Percentiles rank a stretch among this genome's conserved stretches.
Conservation (phyloP, 2,329 filamentous ascomycete species). For the Decorospora gaudefroyi region DNA sequence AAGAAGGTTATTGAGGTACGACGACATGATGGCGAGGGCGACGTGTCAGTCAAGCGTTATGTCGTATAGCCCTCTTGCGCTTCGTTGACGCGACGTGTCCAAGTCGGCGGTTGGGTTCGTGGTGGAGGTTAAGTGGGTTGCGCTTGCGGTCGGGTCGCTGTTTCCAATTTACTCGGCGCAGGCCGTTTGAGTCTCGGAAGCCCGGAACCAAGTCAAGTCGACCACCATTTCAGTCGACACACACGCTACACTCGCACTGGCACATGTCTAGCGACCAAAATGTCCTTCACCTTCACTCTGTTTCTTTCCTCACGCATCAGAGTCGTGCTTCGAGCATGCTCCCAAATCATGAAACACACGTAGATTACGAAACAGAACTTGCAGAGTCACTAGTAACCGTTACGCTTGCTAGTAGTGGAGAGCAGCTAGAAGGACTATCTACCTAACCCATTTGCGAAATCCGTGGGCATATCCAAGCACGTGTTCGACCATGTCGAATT, state of each 20-base stretch:
- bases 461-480: too few relatives aligned
- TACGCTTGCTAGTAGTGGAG: too few relatives aligned
- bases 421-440: too few relatives aligned
- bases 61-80: neutral
- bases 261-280: too few relatives aligned
- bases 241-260: neutral
- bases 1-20: slow-evolving; percentile 77
- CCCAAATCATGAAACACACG: slow-evolving; percentile 6
- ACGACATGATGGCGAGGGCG: slow-evolving; percentile 53
- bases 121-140: slow-evolving; percentile 9
- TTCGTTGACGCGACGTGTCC: too few relatives aligned
- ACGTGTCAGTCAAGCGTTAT: neutral
- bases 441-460: too few relatives aligned
- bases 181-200: slow-evolving; percentile 16
- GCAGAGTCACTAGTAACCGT: too few relatives aligned
- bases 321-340: neutral
- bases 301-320: too few relatives aligned
- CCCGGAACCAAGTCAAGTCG: slow-evolving; percentile 4
- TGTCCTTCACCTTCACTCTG: too few relatives aligned
- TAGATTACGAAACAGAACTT: too few relatives aligned
- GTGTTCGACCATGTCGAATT: too few relatives aligned
- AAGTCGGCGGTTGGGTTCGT: slow-evolving; percentile 1
- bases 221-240: slow-evolving; percentile 2
- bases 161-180: slow-evolving; percentile 22
- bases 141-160: slow-evolving; percentile 12